Percentiles rank a stretch among this genome's conserved stretches.
Evolutionary conservation across 176 grass and related monocot genomes (phyloP).

Genomic region (Phragmites australis): DNA sequence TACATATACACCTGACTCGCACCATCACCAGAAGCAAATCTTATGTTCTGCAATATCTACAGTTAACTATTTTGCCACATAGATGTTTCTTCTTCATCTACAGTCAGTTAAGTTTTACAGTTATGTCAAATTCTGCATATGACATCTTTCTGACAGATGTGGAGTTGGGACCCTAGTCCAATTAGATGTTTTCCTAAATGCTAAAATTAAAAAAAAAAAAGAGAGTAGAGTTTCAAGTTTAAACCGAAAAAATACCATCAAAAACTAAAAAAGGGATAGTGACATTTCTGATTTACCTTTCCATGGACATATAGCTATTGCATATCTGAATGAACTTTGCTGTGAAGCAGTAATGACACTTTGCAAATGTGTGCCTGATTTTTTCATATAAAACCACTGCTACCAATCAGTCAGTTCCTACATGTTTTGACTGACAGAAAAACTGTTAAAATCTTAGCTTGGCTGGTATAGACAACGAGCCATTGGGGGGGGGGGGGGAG

Average conservation of each 20-base stretch:
- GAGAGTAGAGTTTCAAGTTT: not conserved
- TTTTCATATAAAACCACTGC: conserved; percentile 19
- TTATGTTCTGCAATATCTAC: conserved; percentile 25
- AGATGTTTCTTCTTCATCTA: not conserved
- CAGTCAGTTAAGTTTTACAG: not conserved
- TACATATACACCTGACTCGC: not conserved
- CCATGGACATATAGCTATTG: not conserved
- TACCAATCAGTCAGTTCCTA: conserved; percentile 1
- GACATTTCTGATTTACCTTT: conserved; percentile 27
- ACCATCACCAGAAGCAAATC: not conserved
- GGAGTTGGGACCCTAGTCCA: conserved; percentile 7
- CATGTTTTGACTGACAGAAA: not conserved
- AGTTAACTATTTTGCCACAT: not conserved
- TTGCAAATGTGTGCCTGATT: not conserved
- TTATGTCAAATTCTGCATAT: not conserved
- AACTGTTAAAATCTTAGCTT: conserved; percentile 26
- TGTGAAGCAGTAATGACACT: not conserved
- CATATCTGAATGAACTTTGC: conserved; percentile 22
- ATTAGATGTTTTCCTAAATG: not conserved
- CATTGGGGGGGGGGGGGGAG: not conserved
- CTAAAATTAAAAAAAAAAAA: not conserved
- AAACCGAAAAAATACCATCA: not conserved
- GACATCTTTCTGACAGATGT: not conserved
- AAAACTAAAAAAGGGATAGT: not conserved
- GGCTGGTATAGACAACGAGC: not conserved